These are phyloP conservation scores for Brassica rapa DNA, from an alignment of 345 rosid species.

Conservation along the genomic window DNA sequence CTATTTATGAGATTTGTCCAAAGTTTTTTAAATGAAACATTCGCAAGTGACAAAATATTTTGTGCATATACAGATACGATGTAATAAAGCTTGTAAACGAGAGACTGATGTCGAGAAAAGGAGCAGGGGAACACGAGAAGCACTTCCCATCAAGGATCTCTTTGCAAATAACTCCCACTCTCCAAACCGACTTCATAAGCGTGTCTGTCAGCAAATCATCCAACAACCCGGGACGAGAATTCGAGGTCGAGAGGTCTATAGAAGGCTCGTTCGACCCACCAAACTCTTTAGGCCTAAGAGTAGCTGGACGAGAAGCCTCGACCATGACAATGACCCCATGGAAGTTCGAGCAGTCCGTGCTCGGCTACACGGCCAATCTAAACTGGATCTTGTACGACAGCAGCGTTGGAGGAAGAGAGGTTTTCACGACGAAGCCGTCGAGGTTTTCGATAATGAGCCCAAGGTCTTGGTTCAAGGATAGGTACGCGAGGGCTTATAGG, in stretches of 20 bases:
- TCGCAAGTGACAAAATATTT: neutral
- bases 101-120: slow-evolving; percentile 60
- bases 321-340: slow-evolving; percentile 77
- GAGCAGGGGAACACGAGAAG: slow-evolving; percentile 71
- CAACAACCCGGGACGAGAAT: slow-evolving; percentile 57
- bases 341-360: slow-evolving; percentile 80
- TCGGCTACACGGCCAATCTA: slow-evolving; percentile 60
- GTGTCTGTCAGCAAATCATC: slow-evolving; percentile 82
- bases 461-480: slow-evolving; percentile 74
- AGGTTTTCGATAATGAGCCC: slow-evolving; percentile 59
- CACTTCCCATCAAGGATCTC: slow-evolving; percentile 85
- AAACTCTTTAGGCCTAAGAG: slow-evolving; percentile 57
- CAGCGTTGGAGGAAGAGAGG: slow-evolving; percentile 70
- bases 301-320: slow-evolving; percentile 58
- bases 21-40: neutral
- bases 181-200: slow-evolving; percentile 67
- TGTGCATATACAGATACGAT: slow-evolving; percentile 50
- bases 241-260: slow-evolving; percentile 51
- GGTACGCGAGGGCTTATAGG: slow-evolving; percentile 62
- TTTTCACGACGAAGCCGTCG: slow-evolving; percentile 72
- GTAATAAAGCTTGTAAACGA: slow-evolving; percentile 55
- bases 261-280: slow-evolving; percentile 77
- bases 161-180: slow-evolving; percentile 65
- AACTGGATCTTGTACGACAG: slow-evolving; percentile 86
- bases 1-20: neutral